A percentile compares a stretch with the other conserved stretches of the same genome.
Conservation (phyloP, 1,139 yeast genomes). For the Scheffersomyces quercinus region DNA sequence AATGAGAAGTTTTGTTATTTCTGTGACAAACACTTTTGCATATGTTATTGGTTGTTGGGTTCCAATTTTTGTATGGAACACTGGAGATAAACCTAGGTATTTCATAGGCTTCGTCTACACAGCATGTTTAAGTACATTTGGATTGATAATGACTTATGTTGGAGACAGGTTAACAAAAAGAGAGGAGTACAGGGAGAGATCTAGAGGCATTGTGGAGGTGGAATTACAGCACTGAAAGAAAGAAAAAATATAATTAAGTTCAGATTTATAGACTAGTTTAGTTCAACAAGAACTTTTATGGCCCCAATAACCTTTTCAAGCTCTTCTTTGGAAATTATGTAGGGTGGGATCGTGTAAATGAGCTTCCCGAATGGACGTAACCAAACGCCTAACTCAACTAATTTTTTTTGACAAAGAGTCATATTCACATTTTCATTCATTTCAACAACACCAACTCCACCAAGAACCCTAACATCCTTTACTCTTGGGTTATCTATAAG, state of each 20-base stretch:
- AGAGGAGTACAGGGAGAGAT: constrained; percentile 5
- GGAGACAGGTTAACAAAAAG: constrained; percentile 11
- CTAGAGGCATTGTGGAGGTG: not conserved
- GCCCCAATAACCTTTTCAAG: not conserved
- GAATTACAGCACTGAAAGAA: not conserved
- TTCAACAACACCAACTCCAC: constrained; percentile 29
- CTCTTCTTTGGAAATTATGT: constrained; percentile 17
- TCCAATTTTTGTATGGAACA: constrained; percentile 31
- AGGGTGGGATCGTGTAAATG: constrained; percentile 27
- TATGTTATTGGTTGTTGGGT: constrained; percentile 54
- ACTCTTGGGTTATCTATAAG: constrained; percentile 13
- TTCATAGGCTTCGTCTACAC: constrained; percentile 52
- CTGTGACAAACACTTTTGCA: constrained; percentile 50
- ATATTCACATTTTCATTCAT: constrained; percentile 16
- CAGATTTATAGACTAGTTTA: not conserved
- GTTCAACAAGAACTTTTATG: not conserved
- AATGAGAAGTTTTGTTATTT: constrained; percentile 53
- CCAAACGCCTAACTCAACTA: constrained; percentile 19
- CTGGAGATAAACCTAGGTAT: constrained; percentile 51
- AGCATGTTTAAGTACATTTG: constrained; percentile 42
- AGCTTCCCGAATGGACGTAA: constrained; percentile 23
- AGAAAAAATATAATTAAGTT: not conserved
- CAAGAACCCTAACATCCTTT: constrained; percentile 9
- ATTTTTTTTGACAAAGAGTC: constrained; percentile 15
- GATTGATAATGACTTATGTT: constrained; percentile 34